These are phyloP conservation scores for Debaryomyces nepalensis DNA, from an alignment of 1,139 yeast genomes.

Conservation along the genomic window DNA sequence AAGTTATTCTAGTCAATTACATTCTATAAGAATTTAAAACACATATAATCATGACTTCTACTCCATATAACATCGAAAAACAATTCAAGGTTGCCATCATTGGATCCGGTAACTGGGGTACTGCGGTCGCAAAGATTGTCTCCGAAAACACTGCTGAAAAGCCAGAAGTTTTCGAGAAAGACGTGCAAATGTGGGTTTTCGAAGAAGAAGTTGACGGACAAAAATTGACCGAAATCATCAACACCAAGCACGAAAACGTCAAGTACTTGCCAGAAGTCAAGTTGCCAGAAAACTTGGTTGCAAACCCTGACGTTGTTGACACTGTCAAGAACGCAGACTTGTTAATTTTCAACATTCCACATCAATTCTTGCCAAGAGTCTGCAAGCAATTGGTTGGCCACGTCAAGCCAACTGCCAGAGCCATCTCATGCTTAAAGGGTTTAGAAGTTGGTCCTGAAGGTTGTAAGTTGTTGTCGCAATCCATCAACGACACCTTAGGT, in stretches of 20 bases:
- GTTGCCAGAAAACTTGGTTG: constrained; percentile 79
- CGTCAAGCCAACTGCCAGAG: constrained; percentile 70
- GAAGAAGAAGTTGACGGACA: constrained; percentile 76
- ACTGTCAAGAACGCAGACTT: constrained; percentile 81
- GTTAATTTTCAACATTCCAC: constrained; percentile 89
- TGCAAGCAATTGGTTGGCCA: constrained; percentile 77
- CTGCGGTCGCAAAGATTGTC: constrained; percentile 91
- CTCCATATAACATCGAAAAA: constrained; percentile 36
- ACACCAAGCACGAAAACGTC: constrained; percentile 85
- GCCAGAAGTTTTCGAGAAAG: constrained; percentile 65
- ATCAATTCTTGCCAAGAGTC: constrained; percentile 81
- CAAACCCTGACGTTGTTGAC: constrained; percentile 78
- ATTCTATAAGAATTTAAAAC: background rate
- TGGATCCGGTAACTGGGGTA: constrained; percentile 92
- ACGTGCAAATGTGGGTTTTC: constrained; percentile 93
- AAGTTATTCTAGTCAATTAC: background rate
- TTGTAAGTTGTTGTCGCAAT: constrained; percentile 76
- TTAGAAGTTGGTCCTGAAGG: constrained; percentile 81
- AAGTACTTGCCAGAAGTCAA: constrained; percentile 81
- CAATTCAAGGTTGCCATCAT: constrained; percentile 64
- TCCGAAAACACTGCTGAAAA: constrained; percentile 81
- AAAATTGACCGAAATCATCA: constrained; percentile 85
- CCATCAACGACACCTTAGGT: constrained; percentile 75
- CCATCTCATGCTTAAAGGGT: constrained; percentile 93
- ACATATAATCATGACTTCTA: constrained; percentile 33